Evolutionary conservation across 73 alveolate genomes (phyloP), one percentile per base, ranked within the genome.

Genomic region (Uronychia setigera): DNA sequence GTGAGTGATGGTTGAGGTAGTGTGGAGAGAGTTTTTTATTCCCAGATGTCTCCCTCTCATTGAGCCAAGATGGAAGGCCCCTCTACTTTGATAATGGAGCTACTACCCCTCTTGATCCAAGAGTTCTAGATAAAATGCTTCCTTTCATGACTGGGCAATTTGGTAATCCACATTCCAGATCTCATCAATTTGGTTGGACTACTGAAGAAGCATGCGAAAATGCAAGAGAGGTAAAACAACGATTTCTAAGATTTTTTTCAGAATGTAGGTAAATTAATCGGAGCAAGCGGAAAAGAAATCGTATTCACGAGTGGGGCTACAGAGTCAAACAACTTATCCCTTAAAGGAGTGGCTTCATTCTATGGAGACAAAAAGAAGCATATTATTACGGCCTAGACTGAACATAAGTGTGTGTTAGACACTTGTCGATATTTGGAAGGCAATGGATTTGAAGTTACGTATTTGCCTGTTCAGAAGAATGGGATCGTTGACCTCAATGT

Each of bases 281-380:
- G 96, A 5, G 97, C 99, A 0, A 92, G 88, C 59, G 88, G 99
- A 74, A 94, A 95, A 89, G 99, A 98, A 92, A 96, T 99, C 76
- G 91, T 98, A 33, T 98, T 99, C 91, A 99, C 99, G 1, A 94
- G 99, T 1, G 99, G 99, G 9, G 99, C 99, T 1, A 99, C 99
- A n/a, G 99, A 99, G 95, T 92, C 99, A 34, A 99, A 99, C 93
- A 99, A 99, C 93, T 88, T 89, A 35, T 98, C 98, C 85, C 78
- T 95, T 58, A 97, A 98, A 88, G 99, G 99, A 76, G 94, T 97
- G 26, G 97, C 97, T 26, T 80, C 91, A 46, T 94, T 94, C 60
- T 93, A 95, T 67, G 95, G 92, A 80, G 81, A 78, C 31, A 82
- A 95, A 79, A 97, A 96, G 94, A 94, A 90, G 86, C 98, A 97